Conservation (phyloP, 306 rosid species). For the Echinosophora koreensis region DNA sequence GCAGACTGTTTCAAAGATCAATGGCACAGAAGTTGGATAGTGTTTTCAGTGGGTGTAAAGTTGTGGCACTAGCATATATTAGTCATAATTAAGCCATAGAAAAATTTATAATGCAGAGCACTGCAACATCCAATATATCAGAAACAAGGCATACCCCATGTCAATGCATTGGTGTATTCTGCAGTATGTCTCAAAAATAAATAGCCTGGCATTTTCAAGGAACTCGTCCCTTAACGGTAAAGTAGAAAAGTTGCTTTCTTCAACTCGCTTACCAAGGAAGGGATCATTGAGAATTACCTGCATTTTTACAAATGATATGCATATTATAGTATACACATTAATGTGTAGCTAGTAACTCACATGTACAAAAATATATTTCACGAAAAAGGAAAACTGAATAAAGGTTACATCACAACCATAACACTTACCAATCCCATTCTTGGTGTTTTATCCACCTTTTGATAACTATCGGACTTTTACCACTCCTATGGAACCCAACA, state of each 20-base stretch:
- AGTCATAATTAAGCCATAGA: too few relatives aligned
- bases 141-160: conserved; percentile 67
- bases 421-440: too few relatives aligned
- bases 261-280: conserved; percentile 91
- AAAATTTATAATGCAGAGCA: not conserved
- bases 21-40: conserved; percentile 57
- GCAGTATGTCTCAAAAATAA: conserved; percentile 97
- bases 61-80: not conserved
- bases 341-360: not conserved
- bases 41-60: conserved; percentile 53
- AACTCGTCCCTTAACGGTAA: conserved; percentile 95
- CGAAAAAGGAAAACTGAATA: conserved; percentile 7
- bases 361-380: not conserved
- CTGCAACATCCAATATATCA: conserved; percentile 23
- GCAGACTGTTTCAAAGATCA: conserved; percentile 64
- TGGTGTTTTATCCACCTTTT: too few relatives aligned
- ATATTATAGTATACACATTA: conserved; percentile 16
- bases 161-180: conserved; percentile 90
- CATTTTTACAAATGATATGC: conserved; percentile 39
- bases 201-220: conserved; percentile 95
- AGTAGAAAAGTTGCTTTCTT: conserved; percentile 84
- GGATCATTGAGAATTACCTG: conserved; percentile 97
- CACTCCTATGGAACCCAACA: too few relatives aligned
- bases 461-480: too few relatives aligned
- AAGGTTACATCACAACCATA: not conserved